These are phyloP conservation scores for Hypoxylon sp. DNA, from an alignment of 2,329 filamentous ascomycete species.

Conservation along the genomic window DNA sequence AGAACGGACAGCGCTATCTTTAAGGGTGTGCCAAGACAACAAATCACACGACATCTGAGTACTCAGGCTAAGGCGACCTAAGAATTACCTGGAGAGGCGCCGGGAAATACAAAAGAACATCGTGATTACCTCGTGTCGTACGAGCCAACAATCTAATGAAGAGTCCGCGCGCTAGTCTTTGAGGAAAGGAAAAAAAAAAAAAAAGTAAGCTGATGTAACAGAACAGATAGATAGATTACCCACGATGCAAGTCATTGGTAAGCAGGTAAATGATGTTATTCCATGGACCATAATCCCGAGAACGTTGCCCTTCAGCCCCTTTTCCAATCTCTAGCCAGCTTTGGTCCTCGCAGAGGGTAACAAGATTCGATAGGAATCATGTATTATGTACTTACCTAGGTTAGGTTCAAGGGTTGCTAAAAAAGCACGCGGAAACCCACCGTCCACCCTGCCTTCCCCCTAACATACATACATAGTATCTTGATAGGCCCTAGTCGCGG, in stretches of 20 bases:
- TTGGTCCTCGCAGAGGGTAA: conserved; percentile 27
- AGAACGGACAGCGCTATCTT: conserved; percentile 43
- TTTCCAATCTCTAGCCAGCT: conserved; percentile 22
- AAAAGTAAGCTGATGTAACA: conserved; percentile 24
- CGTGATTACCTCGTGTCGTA: background rate
- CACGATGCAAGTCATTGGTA: conserved; percentile 20
- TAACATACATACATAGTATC: no score
- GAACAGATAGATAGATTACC: background rate
- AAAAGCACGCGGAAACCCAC: conserved; percentile 33
- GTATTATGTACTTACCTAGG: conserved; percentile 15
- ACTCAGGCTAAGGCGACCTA: conserved; percentile 5
- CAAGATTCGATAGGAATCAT: conserved; percentile 34
- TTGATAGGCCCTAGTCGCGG: conserved; percentile 40
- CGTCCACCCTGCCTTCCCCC: conserved; percentile 20
- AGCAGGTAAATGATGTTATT: conserved; percentile 23
- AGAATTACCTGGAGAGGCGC: background rate
- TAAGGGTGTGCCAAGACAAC: conserved; percentile 48
- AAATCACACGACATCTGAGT: conserved; percentile 39
- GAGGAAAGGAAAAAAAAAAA: background rate
- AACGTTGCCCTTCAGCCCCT: conserved; percentile 10
- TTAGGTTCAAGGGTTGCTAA: conserved; percentile 1
- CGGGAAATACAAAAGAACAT: conserved; percentile 3
- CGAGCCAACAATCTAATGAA: background rate
- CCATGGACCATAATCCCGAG: conserved; percentile 23
- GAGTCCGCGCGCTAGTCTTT: background rate